Conservation (phyloP, 768 basidiomycete species). For the Hygrophorus pudorinus region DNA sequence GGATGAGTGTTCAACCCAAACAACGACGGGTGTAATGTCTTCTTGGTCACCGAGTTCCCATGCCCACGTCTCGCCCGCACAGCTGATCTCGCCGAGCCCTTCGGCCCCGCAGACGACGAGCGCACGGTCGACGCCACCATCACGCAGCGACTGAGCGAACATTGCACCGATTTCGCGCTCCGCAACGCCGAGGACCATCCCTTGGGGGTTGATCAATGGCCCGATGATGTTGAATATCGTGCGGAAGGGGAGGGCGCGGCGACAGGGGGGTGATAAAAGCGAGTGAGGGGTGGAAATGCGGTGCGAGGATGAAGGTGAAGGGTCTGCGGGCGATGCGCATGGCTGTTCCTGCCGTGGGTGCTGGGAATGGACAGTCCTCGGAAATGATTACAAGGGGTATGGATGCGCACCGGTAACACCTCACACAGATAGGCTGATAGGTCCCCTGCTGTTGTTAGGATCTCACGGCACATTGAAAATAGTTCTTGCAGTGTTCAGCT, state of each 20-base stretch:
- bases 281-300: constrained; percentile 86
- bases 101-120: constrained; percentile 92
- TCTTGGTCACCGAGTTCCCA: constrained; percentile 73
- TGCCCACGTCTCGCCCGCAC: constrained; percentile 78
- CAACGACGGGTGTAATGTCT: constrained; percentile 52
- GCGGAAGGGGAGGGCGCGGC: constrained; percentile 83
- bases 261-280: constrained; percentile 74
- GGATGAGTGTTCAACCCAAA: constrained; percentile 75
- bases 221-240: constrained; percentile 96
- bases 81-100: constrained; percentile 89
- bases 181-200: constrained; percentile 90
- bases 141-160: constrained; percentile 65
- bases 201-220: constrained; percentile 85
- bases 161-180: constrained; percentile 69
- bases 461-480: too few relatives aligned
- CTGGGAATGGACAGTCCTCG: too few relatives aligned
- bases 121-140: constrained; percentile 72
- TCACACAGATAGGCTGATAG: too few relatives aligned
- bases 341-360: constrained; percentile 19
- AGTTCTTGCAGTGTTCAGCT: too few relatives aligned
- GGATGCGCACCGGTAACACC: too few relatives aligned
- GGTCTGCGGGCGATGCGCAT: constrained; percentile 58
- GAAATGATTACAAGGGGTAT: too few relatives aligned
- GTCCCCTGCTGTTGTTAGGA: too few relatives aligned
- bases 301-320: constrained; percentile 90